A percentile compares a stretch with the other conserved stretches of the same genome.
Evolutionary conservation across 1,284 basidiomycete species (phyloP).

Genomic region (Ceraceosorus guamensis): DNA sequence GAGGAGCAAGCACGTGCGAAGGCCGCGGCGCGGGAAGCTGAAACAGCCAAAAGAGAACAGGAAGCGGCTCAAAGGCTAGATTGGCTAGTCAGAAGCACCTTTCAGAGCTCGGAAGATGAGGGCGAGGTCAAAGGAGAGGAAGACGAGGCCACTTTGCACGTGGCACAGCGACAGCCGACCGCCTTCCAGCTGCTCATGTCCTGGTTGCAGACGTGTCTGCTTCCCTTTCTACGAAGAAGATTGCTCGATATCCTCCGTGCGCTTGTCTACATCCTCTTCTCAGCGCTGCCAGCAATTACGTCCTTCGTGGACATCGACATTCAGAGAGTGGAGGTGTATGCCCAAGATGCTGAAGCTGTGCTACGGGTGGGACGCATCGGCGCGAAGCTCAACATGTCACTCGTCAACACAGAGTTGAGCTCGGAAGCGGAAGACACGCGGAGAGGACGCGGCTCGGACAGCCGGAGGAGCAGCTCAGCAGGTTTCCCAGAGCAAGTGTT

Average conservation of each 20-base stretch:
- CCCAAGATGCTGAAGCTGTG: constrained; percentile 26
- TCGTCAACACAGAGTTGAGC: neutral
- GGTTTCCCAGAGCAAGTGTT: neutral
- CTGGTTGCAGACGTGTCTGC: neutral
- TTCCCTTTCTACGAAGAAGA: constrained; percentile 1
- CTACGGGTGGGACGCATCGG: constrained; percentile 23
- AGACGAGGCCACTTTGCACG: constrained; percentile 5
- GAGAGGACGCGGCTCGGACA: no score
- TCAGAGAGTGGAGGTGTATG: constrained; percentile 24
- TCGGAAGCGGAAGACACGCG: neutral
- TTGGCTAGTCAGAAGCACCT: no score
- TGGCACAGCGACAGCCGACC: constrained; percentile 17
- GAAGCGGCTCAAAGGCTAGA: no score
- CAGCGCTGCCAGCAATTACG: constrained; percentile 27
- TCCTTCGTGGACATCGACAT: constrained; percentile 38
- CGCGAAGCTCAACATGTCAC: constrained; percentile 24
- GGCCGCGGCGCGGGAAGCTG: neutral
- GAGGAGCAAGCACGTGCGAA: neutral
- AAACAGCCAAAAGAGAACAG: no score
- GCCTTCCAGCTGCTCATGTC: neutral
- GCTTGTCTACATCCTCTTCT: constrained; percentile 26
- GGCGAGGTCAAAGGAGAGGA: constrained; percentile 5
- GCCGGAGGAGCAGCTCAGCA: neutral
- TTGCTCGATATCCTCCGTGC: constrained; percentile 14
- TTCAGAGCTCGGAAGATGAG: no score